These are phyloP conservation scores for Suillus variegatus DNA, from an alignment of 768 basidiomycete genomes.

Conservation along the genomic window DNA sequence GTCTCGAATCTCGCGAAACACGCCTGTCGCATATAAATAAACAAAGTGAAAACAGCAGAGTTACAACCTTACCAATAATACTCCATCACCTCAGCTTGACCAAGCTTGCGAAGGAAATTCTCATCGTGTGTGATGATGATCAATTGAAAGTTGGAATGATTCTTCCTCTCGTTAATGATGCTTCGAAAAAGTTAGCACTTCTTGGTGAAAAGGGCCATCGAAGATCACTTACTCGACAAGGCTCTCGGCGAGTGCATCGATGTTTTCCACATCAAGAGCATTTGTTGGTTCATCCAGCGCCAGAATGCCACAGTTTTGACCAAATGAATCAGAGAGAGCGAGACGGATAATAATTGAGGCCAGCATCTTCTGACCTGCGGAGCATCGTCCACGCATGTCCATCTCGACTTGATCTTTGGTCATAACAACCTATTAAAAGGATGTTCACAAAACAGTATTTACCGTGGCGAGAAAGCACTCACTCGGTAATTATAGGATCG, in stretches of 20 bases:
- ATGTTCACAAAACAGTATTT: conserved; percentile 18
- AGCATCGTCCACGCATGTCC: conserved; percentile 99
- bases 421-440: conserved; percentile 83
- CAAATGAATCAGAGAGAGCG: conserved; percentile 96
- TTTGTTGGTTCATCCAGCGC: conserved; percentile 99
- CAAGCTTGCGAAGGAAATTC: conserved; percentile 87
- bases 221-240: conserved; percentile 77
- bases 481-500: conserved; percentile 97
- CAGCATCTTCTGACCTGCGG: conserved; percentile 97
- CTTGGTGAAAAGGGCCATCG: conserved; percentile 2
- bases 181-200: conserved; percentile 39
- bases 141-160: conserved; percentile 91
- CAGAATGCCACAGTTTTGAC: conserved; percentile 96
- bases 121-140: conserved; percentile 98
- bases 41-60: neutral
- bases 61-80: conserved; percentile 76
- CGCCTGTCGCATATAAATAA: conserved; percentile 54
- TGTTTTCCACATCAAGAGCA: conserved; percentile 94
- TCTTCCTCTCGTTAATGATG: conserved; percentile 91
- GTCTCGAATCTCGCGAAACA: conserved; percentile 66
- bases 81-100: conserved; percentile 91
- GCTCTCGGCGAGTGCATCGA: conserved; percentile 89
- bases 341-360: conserved; percentile 98
- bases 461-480: conserved; percentile 22
- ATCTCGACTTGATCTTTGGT: conserved; percentile 98